phyloP scores from a whole-genome alignment of 2,329 filamentous ascomycete genomes.

The Apiospora kogelbergensis region DNA sequence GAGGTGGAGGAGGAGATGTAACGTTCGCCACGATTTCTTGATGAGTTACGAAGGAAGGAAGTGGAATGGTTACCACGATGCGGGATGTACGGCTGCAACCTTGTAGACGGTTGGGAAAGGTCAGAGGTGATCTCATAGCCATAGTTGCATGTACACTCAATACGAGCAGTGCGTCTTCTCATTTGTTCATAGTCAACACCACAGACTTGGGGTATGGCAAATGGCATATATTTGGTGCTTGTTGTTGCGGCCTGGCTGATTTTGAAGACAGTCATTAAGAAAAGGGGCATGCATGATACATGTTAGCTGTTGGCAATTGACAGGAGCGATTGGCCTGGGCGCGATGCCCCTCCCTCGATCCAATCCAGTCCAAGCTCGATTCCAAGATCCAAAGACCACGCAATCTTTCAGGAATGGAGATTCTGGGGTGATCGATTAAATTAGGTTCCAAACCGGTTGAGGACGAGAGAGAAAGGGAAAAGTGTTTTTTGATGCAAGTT shows the following conservation, averaged over 20 bases:
- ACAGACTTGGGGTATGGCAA: too few species aligned
- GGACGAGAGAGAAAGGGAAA: too few species aligned
- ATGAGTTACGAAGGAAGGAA: background rate
- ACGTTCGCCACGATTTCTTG: constrained; percentile 13
- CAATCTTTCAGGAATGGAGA: background rate
- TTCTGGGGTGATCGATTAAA: background rate
- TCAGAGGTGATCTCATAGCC: background rate
- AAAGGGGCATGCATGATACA: background rate
- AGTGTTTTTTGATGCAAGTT: background rate
- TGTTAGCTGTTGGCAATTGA: background rate
- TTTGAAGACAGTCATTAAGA: background rate
- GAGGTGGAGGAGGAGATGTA: constrained; percentile 27
- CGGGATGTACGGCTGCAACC: background rate
- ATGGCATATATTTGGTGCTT: background rate
- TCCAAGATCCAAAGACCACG: background rate
- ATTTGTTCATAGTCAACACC: background rate
- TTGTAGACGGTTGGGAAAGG: background rate
- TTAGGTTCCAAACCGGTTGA: too few species aligned
- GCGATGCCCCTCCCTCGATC: background rate
- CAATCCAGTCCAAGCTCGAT: background rate
- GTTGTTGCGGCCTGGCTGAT: too few species aligned
- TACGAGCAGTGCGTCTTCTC: background rate
- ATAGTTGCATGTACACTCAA: background rate
- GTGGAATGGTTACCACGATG: background rate
- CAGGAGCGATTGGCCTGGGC: background rate